Evolutionary conservation across 352 stramenopile genomes (phyloP).

Genomic region (Phytophthora tentaculata): DNA sequence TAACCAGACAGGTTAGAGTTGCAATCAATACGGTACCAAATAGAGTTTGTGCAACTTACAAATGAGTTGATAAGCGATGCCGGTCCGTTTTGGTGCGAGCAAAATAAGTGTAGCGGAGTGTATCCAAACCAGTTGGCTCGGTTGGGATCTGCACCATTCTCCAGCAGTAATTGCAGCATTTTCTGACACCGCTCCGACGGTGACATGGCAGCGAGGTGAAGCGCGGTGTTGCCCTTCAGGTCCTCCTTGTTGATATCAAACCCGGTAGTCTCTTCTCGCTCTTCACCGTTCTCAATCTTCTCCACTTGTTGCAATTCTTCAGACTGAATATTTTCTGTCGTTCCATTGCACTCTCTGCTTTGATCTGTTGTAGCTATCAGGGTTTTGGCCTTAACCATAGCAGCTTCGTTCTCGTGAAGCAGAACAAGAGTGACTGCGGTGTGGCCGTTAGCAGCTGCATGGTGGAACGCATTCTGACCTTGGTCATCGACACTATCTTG

Average conservation of each 20-base stretch:
- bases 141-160: slow-evolving; percentile 84
- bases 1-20: slow-evolving; percentile 12
- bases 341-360: slow-evolving; percentile 18
- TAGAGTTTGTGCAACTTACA: slow-evolving; percentile 52
- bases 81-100: slow-evolving; percentile 76
- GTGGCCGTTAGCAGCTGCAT: slow-evolving; percentile 81
- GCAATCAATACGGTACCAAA: neutral
- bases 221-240: slow-evolving; percentile 82
- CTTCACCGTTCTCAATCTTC: slow-evolving; percentile 8
- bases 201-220: slow-evolving; percentile 87
- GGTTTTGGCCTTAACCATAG: slow-evolving; percentile 20
- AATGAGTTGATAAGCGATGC: slow-evolving; percentile 78
- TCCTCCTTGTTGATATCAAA: slow-evolving; percentile 87
- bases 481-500: slow-evolving; percentile 84
- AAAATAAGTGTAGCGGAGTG: slow-evolving; percentile 87
- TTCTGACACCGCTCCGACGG: slow-evolving; percentile 81
- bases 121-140: slow-evolving; percentile 87
- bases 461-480: slow-evolving; percentile 83
- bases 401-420: slow-evolving; percentile 66
- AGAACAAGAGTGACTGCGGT: slow-evolving; percentile 75
- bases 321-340: slow-evolving; percentile 1
- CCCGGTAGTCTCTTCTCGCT: slow-evolving; percentile 27
- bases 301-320: slow-evolving; percentile 16
- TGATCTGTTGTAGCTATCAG: slow-evolving; percentile 6
- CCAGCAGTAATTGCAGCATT: slow-evolving; percentile 80